phyloP scores from a whole-genome alignment of 2,329 filamentous ascomycete genomes.

The Nannizzia gypsea region DNA sequence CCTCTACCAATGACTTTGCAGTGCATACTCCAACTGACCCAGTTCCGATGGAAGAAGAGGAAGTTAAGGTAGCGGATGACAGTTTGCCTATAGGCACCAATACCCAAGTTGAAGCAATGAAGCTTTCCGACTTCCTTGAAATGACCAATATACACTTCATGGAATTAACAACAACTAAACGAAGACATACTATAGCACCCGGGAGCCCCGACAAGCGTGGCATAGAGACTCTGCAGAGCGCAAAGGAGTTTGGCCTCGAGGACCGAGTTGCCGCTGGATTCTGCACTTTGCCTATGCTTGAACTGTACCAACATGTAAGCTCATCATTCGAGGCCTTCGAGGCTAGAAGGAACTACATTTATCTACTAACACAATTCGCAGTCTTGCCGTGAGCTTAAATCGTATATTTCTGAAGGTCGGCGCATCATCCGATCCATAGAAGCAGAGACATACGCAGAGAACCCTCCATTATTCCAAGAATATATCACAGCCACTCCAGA shows the following conservation, averaged over 20 bases:
- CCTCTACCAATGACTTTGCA: slow-evolving; percentile 47
- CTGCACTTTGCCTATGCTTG: slow-evolving; percentile 83
- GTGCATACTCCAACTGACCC: slow-evolving; percentile 39
- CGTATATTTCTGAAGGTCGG: slow-evolving; percentile 87
- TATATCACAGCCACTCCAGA: slow-evolving; percentile 78
- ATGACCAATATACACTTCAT: slow-evolving; percentile 97
- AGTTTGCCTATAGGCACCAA: background rate
- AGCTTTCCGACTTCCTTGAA: slow-evolving; percentile 83
- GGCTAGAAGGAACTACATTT: too few species aligned
- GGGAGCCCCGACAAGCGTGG: slow-evolving; percentile 27
- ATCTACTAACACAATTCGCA: slow-evolving; percentile 16
- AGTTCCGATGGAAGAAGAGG: background rate
- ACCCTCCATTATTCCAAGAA: slow-evolving; percentile 81
- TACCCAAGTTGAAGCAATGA: slow-evolving; percentile 47
- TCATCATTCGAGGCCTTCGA: background rate
- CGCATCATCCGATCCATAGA: slow-evolving; percentile 86
- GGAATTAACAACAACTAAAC: slow-evolving; percentile 93
- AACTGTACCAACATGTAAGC: slow-evolving; percentile 79
- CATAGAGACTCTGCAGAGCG: slow-evolving; percentile 14
- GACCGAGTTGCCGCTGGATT: slow-evolving; percentile 77
- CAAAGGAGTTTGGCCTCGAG: slow-evolving; percentile 43
- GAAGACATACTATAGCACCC: slow-evolving; percentile 68
- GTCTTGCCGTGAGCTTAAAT: slow-evolving; percentile 89
- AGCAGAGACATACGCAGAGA: slow-evolving; percentile 74
- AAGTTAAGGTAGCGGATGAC: background rate